phyloP scores from a whole-genome alignment of 2,329 filamentous ascomycete genomes.

The Magnaporthiopsis rhizophila region DNA sequence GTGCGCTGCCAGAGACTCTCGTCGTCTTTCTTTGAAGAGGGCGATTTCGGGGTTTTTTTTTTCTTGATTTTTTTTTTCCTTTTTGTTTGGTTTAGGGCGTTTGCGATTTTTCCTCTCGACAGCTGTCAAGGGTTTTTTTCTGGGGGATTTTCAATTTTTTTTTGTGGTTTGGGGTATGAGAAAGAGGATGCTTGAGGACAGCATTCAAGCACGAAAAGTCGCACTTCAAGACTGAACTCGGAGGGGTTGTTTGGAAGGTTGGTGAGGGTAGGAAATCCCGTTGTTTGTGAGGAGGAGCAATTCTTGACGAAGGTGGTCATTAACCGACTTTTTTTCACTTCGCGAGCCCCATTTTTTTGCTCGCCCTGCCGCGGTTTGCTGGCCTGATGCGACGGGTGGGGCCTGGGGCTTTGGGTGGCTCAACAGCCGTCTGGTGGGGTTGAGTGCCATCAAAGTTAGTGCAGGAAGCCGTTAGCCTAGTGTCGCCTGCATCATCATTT shows the following conservation, averaged over 20 bases:
- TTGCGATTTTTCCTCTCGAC: constrained; percentile 12
- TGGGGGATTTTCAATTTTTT: constrained; percentile 52
- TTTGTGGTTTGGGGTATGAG: constrained; percentile 42
- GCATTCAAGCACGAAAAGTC: constrained; percentile 44
- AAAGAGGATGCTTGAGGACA: constrained; percentile 48
- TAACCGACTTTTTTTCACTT: background rate
- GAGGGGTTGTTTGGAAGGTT: background rate
- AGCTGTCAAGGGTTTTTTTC: constrained; percentile 30
- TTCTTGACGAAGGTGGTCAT: background rate
- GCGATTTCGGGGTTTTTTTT: constrained; percentile 9
- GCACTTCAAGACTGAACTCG: constrained; percentile 4
- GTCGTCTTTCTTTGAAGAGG: constrained; percentile 11
- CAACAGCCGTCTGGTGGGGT: background rate
- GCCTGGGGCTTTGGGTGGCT: background rate
- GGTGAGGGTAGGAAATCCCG: constrained; percentile 1
- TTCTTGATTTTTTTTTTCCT: constrained; percentile 8
- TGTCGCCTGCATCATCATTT: background rate
- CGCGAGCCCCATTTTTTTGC: background rate
- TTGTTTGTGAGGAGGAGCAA: constrained; percentile 1
- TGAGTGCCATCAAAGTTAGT: background rate
- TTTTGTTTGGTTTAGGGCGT: constrained; percentile 11
- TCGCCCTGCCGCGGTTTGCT: background rate
- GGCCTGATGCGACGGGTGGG: background rate
- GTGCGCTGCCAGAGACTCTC: background rate
- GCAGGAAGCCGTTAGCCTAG: background rate